Base-by-base conservation (phyloP, 768 basidiomycete genomes). In the Mycena belliarum region DNA sequence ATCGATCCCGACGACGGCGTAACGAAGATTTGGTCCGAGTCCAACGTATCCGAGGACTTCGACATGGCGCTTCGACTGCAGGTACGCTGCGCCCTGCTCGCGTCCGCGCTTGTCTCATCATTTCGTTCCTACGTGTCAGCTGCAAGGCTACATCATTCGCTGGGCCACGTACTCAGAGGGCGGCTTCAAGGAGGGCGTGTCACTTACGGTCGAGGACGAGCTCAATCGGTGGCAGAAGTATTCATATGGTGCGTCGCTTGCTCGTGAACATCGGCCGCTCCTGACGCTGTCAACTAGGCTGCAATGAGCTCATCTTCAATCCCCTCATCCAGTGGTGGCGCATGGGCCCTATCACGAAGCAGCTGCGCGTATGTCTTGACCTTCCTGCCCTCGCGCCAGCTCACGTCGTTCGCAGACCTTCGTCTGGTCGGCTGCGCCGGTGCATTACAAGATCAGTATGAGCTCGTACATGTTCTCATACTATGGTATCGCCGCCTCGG, bases 191-290 rank as follows among this genome's bases (percentile, higher is more conserved):
- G 94, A 96, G 67, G 94, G 94, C 60, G 93, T 96, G 20, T 91
- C 89, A 0, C 76, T 96, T 16, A 95, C 94, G 0, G 86, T 86
- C 52, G 92, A 94, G 49, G 94, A 96, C 66, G 94, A 96, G 70
- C 75, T 96, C 10, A 95, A 95, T 65, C 73, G 94, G 2, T 96
- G 94, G 94, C 91, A 95, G 60, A 96, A 95, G 68, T 92, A 91
- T 59, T 77, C 88, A 0, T 91, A 89, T 72, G 89, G 87, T 82
- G 66, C 53, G 71, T 12, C 56, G 35, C 49, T 43, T 43, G 23
- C 44, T 32, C n/a, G 12, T 26, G 38, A 6, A 3, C 23, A 23
- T 26, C 26, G 20, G n/a, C 18, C 29, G 32, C 0, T 59, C 29
- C 38, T 61, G 35, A 37, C 51, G 26, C 52, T 44, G 35, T 7